Base-by-base conservation (phyloP, 257 asterid genomes). In the Lycium ferocissimum region DNA sequence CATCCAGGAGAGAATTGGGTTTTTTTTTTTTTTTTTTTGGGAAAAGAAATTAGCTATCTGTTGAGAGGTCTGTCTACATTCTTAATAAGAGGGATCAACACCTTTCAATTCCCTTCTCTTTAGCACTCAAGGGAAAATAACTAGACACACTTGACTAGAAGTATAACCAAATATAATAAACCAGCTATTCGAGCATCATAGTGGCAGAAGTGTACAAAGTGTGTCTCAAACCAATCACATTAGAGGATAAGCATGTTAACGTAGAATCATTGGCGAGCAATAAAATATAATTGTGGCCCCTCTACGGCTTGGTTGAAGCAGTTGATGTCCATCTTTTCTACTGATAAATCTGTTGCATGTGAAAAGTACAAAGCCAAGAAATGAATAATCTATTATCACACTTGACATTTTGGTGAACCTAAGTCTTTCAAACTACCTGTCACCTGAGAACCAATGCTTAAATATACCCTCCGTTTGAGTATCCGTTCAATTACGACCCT, bases 341-440 rank as follows among this genome's bases (percentile, higher is more conserved):
- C 58, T 5, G 38, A 72, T 49, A 72, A 47, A 72, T 72, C 38
- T 72, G 13, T 71, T 71, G 79, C 79, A 40, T 71, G 37, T 10
- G 80, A 72, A 11, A 72, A 49, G 80, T 45, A 72, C 1, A 72
- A 45, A 5, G 38, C 38, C 37, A 72, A 45, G 18, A 73, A 72
- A 73, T 10, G 40, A 37, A 73, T 2, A 14, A 47, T 47, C 18
- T 45, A 20, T 43, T 43, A 71, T 9, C 57, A 71, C 56, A 71
- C 35, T 9, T 43, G 80, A 43, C 17, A 40, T 43, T 72, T 72
- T 72, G 15, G 57, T 72, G 80, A 72, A 72, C 80, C 57, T 10
- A 72, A 72, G 80, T 72, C 80, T 45, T 43, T n/a, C 80, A 43
- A 45, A 22, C 80, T 72, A 45, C 37, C 58, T 1, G 18, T 6